phyloP scores from a whole-genome alignment of 1,284 basidiomycete species.

The Apiotrichum veenhuisii region DNA sequence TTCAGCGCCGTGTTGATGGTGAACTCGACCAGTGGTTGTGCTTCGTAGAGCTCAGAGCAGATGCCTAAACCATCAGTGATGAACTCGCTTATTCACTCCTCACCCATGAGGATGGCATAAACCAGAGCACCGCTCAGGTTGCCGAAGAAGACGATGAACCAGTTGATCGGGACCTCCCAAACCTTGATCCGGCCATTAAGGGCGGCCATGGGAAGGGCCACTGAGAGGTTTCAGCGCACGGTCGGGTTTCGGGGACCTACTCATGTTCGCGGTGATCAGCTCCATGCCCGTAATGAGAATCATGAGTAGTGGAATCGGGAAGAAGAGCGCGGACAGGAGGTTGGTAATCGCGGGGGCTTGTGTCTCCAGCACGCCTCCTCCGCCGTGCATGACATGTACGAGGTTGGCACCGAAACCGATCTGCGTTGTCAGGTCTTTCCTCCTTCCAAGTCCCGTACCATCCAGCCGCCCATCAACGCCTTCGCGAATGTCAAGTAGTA shows the following conservation, averaged over 20 bases:
- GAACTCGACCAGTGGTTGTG: conserved; percentile 16
- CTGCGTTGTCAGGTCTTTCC: no score
- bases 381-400: conserved; percentile 23
- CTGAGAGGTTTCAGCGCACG: not conserved
- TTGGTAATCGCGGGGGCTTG: conserved; percentile 21
- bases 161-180: conserved; percentile 34
- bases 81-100: not conserved
- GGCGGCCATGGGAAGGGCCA: conserved; percentile 25
- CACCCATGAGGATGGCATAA: conserved; percentile 34
- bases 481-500: conserved; percentile 27
- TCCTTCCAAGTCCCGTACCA: no score
- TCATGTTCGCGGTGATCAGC: conserved; percentile 27
- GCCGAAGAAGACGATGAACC: conserved; percentile 45
- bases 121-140: conserved; percentile 42
- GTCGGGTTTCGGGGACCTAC: conserved; percentile 6
- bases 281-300: conserved; percentile 28
- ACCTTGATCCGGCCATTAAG: conserved; percentile 22
- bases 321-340: conserved; percentile 24
- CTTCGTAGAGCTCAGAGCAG: conserved; percentile 21
- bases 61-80: no score
- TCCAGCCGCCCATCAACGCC: conserved; percentile 28
- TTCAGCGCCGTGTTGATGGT: conserved; percentile 15
- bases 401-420: conserved; percentile 26
- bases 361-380: conserved; percentile 17
- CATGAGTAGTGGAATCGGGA: conserved; percentile 30